A percentile compares a stretch with the other conserved stretches of the same genome.
Conservation (phyloP, 2,329 filamentous ascomycete genomes). For the Claviceps pusilla region DNA sequence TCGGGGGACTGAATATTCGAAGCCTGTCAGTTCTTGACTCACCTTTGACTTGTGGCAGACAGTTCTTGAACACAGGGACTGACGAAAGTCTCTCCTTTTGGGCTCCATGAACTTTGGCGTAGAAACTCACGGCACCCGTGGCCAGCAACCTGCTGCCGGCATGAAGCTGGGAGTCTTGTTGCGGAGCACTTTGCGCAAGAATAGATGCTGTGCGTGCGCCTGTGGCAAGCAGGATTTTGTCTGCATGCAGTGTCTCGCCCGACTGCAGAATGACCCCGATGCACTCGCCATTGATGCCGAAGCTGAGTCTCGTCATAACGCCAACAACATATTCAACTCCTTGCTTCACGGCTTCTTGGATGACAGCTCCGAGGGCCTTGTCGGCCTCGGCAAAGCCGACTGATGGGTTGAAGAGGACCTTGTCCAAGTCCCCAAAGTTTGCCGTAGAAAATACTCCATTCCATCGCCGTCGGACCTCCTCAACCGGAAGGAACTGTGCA, state of each 20-base stretch:
- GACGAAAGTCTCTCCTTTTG: conserved; percentile 32
- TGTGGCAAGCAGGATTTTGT: conserved; percentile 38
- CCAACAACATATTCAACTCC: conserved; percentile 42
- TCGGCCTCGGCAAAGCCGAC: conserved; percentile 46
- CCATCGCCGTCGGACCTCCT: conserved; percentile 39
- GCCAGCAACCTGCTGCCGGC: conserved; percentile 38
- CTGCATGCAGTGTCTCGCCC: conserved; percentile 32
- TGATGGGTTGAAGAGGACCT: conserved; percentile 40
- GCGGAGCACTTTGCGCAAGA: conserved; percentile 34
- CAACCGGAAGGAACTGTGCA: conserved; percentile 26
- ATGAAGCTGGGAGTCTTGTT: conserved; percentile 30
- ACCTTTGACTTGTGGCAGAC: conserved; percentile 26
- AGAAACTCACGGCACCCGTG: conserved; percentile 35
- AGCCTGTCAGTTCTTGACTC: conserved; percentile 7
- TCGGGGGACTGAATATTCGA: background rate
- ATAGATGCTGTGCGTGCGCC: conserved; percentile 42
- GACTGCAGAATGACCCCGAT: conserved; percentile 33
- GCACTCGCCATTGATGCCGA: conserved; percentile 31
- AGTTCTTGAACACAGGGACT: conserved; percentile 39
- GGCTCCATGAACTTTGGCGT: conserved; percentile 22
- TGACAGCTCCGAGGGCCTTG: conserved; percentile 38
- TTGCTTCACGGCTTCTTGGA: conserved; percentile 32
- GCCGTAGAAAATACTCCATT: conserved; percentile 42
- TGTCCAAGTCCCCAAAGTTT: conserved; percentile 39
- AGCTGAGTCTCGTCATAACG: conserved; percentile 29